Base-by-base conservation (phyloP, 495 filamentous ascomycete species). In the Poronia punctata region DNA sequence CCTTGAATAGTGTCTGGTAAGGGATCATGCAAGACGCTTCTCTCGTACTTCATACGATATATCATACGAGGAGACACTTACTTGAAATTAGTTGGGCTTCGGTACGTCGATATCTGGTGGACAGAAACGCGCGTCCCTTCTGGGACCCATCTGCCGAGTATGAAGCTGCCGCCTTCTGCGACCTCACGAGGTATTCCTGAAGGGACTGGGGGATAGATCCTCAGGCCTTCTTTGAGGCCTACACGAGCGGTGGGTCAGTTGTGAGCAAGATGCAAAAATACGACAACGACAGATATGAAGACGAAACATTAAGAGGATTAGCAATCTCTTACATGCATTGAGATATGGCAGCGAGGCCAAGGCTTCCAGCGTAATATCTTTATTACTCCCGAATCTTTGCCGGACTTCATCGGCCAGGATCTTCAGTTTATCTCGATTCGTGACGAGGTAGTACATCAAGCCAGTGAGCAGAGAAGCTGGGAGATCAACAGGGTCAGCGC, bases 181-280 rank as follows among this genome's bases (percentile, higher is more conserved):
- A 62, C 60, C 2, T 65, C 51, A 1, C 77, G 64, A 3, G 68
- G 67, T 4, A 72, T 46, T 0, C 61, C 67, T 17, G 41, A 59
- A 1, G 77, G 63, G 3, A 72, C 57, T 1, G 78, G 74, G 4
- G 77, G 73, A 43, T 77, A 76, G 43, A 80, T 65, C 1, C 79
- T 67, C 39, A 82, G 48, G 2, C 62, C 64, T 52, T 83, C 79
- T 26, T 75, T 55, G 0, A 80, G 31, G 36, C 40, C 40, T 43
- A 30, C 3, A 29, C 1, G 19, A 8, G 12, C 1, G 2, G 22
- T 12, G 8, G 19, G 22, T 23, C 29, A 17, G 10, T 12, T 22
- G 3, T 1, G 34, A 37, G 17, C n/a, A n/a, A n/a, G n/a, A n/a
- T n/a, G n/a, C n/a, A n/a, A n/a, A n/a, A n/a, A n/a, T n/a, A n/a